Base-by-base conservation (phyloP, 2,329 filamentous ascomycete species). In the Trichoderma sp. region DNA sequence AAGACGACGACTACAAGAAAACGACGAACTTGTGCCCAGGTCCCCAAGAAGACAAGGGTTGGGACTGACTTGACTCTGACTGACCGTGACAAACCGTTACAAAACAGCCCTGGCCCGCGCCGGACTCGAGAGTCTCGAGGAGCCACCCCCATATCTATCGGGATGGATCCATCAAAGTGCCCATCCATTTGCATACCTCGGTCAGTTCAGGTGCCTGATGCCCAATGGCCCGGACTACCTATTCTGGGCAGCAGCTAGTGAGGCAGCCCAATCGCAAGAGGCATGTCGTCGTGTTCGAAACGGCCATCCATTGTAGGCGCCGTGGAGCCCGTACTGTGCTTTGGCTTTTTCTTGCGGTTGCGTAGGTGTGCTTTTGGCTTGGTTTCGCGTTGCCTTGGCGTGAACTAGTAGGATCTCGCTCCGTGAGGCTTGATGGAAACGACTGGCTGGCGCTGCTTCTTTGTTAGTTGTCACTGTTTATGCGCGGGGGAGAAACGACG, bases 141-240 rank as follows among this genome's bases (percentile, higher is more conserved):
- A 34, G 56, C 56, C 28, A n/a, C n/a, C 62, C 43, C 43, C 28
- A 34, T 24, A 34, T 21, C 28, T 30, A 56, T 36, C 47, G 32
- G 21, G 47, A 36, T 36, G 34, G 36, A 34, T 32, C 47, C 47
- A 51, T 51, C 9, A 4, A 32, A 12, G 9, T 32, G 34, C 30
- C 51, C 51, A 9, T 53, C 67, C 56, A 60, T 60, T n/a, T 60
- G 28, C 28, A 30, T 61, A 60, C 57, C 60, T 65, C 61, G 60
- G 69, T 65, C 69, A 71, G 60, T 71, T 71, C 51, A 47, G 70
- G 70, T 71, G 70, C 70, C 70, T 71, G 70, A 67, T 71, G 70
- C 70, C 70, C 70, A 71, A 71, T 61, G 62, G 53, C 32, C 47
- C 70, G 21, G 53, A 71, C 70, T 68, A 68, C 65, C 65, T 60